These are phyloP conservation scores for Eutrema japonicum DNA, from an alignment of 345 rosid species.

Conservation along the genomic window DNA sequence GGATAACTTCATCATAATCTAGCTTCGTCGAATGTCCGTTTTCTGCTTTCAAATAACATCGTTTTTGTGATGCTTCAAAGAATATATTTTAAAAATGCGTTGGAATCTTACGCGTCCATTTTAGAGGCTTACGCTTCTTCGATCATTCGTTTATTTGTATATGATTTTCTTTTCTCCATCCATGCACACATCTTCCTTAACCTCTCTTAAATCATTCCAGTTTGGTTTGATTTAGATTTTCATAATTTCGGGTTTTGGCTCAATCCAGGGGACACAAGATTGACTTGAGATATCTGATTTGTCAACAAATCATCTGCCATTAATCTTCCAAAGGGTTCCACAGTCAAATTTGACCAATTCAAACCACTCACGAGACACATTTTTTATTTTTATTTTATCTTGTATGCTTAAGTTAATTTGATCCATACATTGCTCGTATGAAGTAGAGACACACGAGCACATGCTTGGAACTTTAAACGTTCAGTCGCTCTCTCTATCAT, in stretches of 20 bases:
- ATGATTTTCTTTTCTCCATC: conserved; percentile 2
- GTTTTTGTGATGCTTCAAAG: no score
- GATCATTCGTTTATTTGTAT: conserved; percentile 22
- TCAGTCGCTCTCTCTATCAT: conserved; percentile 35
- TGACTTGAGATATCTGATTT: background rate
- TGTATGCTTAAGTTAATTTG: conserved; percentile 1
- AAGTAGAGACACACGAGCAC: conserved; percentile 30
- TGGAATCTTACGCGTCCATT: no score
- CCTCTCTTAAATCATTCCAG: conserved; percentile 6
- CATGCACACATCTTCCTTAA: conserved; percentile 15
- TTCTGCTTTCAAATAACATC: no score
- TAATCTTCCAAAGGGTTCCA: background rate
- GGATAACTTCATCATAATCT: no score
- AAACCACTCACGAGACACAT: conserved; percentile 10
- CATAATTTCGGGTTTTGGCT: background rate
- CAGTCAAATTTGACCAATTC: conserved; percentile 6
- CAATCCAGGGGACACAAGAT: background rate
- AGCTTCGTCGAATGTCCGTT: no score
- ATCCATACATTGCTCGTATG: conserved; percentile 32
- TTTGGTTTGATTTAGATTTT: conserved; percentile 1
- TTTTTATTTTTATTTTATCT: background rate
- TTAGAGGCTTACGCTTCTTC: conserved; percentile 1
- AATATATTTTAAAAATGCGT: no score
- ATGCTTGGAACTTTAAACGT: conserved; percentile 24
- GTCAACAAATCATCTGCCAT: background rate